Evolutionary conservation across 768 basidiomycete species (phyloP).

Genomic region (Suillus subluteus): DNA sequence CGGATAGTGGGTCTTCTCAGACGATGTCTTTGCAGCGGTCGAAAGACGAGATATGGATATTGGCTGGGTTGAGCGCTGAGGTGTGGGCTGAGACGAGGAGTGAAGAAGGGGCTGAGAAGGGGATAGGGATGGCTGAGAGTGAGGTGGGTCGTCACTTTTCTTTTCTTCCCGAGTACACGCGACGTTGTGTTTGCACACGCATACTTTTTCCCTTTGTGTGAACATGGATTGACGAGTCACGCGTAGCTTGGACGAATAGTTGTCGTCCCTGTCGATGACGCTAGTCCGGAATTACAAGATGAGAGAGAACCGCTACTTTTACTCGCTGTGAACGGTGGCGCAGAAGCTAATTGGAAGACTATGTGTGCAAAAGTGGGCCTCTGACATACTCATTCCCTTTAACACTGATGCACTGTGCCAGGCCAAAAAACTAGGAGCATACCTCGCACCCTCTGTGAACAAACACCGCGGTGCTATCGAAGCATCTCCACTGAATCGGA

Average conservation of each 20-base stretch:
- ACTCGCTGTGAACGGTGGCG: slow-evolving; percentile 66
- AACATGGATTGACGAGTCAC: slow-evolving; percentile 1
- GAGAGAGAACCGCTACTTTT: slow-evolving; percentile 62
- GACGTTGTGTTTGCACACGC: neutral
- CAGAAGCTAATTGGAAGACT: slow-evolving; percentile 66
- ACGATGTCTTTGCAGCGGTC: slow-evolving; percentile 36
- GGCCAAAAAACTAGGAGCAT: slow-evolving; percentile 35
- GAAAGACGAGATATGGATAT: slow-evolving; percentile 76
- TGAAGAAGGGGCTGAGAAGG: slow-evolving; percentile 29
- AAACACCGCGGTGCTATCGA: slow-evolving; percentile 37
- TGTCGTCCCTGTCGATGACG: slow-evolving; percentile 60
- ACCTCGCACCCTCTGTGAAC: slow-evolving; percentile 41
- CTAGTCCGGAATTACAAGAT: slow-evolving; percentile 28
- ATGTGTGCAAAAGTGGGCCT: slow-evolving; percentile 61
- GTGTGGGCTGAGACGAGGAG: slow-evolving; percentile 78
- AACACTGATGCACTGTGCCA: slow-evolving; percentile 14
- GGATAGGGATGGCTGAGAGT: slow-evolving; percentile 70
- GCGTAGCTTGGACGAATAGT: slow-evolving; percentile 69
- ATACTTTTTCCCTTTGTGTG: neutral
- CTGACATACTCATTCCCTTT: neutral
- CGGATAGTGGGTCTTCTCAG: neutral
- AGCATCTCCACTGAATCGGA: slow-evolving; percentile 10
- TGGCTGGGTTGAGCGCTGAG: slow-evolving; percentile 73
- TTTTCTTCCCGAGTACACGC: slow-evolving; percentile 10
- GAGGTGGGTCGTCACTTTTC: slow-evolving; percentile 52